Evolutionary conservation across 2,329 filamentous ascomycete genomes (phyloP).

Genomic region (Dothiorella sarmentorum): DNA sequence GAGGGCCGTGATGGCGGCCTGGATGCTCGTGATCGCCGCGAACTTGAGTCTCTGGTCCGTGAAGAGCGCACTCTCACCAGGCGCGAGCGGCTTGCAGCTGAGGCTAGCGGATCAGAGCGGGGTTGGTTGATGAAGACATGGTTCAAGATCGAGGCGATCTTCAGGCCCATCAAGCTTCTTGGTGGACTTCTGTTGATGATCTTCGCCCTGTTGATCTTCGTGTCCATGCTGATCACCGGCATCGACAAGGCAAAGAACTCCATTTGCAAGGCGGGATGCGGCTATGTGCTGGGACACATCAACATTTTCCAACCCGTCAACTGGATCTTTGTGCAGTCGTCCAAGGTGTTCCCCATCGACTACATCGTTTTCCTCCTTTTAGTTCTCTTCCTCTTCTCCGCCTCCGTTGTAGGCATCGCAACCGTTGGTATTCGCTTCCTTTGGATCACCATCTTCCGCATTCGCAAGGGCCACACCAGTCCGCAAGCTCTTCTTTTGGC

Average conservation of each 20-base stretch:
- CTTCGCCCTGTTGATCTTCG: slow-evolving; percentile 72
- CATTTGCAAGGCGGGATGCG: slow-evolving; percentile 82
- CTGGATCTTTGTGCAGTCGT: slow-evolving; percentile 77
- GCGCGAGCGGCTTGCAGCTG: slow-evolving; percentile 80
- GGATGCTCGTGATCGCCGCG: slow-evolving; percentile 79
- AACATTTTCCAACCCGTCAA: slow-evolving; percentile 96
- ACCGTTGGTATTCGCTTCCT: slow-evolving; percentile 90
- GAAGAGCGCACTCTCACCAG: slow-evolving; percentile 91
- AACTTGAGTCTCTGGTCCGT: slow-evolving; percentile 79
- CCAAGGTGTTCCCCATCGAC: slow-evolving; percentile 84
- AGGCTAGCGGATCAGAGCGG: slow-evolving; percentile 73
- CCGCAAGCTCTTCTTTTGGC: slow-evolving; percentile 89
- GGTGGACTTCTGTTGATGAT: slow-evolving; percentile 76
- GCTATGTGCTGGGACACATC: slow-evolving; percentile 83
- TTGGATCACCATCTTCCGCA: slow-evolving; percentile 90
- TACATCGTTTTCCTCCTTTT: slow-evolving; percentile 85
- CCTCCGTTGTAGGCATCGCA: slow-evolving; percentile 81
- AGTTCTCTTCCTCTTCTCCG: slow-evolving; percentile 81
- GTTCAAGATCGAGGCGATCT: slow-evolving; percentile 75
- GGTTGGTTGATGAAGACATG: slow-evolving; percentile 70
- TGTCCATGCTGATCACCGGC: slow-evolving; percentile 90
- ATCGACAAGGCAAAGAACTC: slow-evolving; percentile 98
- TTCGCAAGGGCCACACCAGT: slow-evolving; percentile 81
- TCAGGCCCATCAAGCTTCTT: slow-evolving; percentile 84
- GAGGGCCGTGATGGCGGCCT: slow-evolving; percentile 71